A percentile compares a stretch with the other conserved stretches of the same genome.
Evolutionary conservation across 768 basidiomycete genomes (phyloP).

Genomic region (Russula virescens): DNA sequence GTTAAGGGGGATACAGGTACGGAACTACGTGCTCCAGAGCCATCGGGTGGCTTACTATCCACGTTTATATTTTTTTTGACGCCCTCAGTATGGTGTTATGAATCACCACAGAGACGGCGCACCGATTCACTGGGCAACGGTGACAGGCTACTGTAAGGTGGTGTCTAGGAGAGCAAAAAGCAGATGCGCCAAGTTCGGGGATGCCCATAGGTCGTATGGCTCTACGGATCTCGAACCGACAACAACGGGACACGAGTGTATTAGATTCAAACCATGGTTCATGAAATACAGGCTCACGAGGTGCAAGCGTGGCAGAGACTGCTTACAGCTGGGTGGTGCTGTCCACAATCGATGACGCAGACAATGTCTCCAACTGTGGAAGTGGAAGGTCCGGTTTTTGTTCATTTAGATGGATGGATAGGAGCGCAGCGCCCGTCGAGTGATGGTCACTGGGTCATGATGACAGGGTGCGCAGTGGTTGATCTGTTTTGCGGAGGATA

Average conservation of each 20-base stretch:
- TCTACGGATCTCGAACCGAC: not conserved
- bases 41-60: conserved; percentile 7
- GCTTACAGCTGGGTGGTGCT: not conserved
- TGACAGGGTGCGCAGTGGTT: not conserved
- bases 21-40: not conserved
- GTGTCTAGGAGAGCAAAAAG: not conserved
- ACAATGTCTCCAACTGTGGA: not conserved
- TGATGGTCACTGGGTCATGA: conserved; percentile 10
- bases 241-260: conserved; percentile 7
- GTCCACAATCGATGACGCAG: not conserved
- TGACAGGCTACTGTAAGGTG: not conserved
- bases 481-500: not conserved
- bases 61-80: not conserved
- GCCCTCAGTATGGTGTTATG: conserved; percentile 3
- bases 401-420: not conserved
- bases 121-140: not conserved
- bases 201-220: not conserved
- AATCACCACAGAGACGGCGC: not conserved
- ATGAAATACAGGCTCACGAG: not conserved
- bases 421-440: not conserved
- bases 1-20: not conserved
- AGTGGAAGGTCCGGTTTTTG: conserved; percentile 4
- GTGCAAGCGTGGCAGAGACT: not conserved
- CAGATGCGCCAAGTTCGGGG: conserved; percentile 9
- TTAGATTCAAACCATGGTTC: not conserved